Evolutionary conservation across 352 stramenopile genomes (phyloP).

Genomic region (Bremia lactucae): DNA sequence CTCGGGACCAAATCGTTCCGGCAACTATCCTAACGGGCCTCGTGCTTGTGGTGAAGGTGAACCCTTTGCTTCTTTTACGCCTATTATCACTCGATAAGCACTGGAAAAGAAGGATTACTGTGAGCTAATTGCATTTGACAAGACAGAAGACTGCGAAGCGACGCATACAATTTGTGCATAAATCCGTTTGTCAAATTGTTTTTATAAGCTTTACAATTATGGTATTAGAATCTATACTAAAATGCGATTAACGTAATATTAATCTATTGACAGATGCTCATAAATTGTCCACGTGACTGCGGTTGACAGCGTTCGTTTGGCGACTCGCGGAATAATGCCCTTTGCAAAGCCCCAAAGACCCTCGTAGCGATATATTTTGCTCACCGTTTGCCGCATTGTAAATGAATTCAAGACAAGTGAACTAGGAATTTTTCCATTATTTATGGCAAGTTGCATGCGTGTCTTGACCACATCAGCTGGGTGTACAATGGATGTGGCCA

Average conservation of each 20-base stretch:
- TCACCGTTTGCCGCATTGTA: slow-evolving; percentile 49
- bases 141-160: too few species aligned
- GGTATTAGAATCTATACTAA: neutral
- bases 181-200: too few species aligned
- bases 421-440: slow-evolving; percentile 18
- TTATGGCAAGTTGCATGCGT: slow-evolving; percentile 78
- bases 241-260: neutral
- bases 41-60: slow-evolving; percentile 23
- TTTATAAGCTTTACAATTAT: too few species aligned
- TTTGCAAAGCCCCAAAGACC: slow-evolving; percentile 89
- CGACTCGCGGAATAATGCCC: slow-evolving; percentile 88
- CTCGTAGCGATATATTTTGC: slow-evolving; percentile 87
- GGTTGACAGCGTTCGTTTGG: slow-evolving; percentile 95
- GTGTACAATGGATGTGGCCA: slow-evolving; percentile 78
- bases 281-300: slow-evolving; percentile 99
- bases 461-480: slow-evolving; percentile 83
- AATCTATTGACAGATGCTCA: slow-evolving; percentile 83
- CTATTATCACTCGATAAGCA: slow-evolving; percentile 75
- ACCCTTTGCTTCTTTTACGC: slow-evolving; percentile 76
- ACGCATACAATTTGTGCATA: too few species aligned
- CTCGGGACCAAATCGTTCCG: neutral
- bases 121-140: too few species aligned
- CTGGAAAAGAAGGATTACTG: slow-evolving; percentile 1
- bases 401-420: slow-evolving; percentile 43
- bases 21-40: slow-evolving; percentile 13